phyloP scores from a whole-genome alignment of 768 basidiomycete genomes.

The Neoboletus magnificus region DNA sequence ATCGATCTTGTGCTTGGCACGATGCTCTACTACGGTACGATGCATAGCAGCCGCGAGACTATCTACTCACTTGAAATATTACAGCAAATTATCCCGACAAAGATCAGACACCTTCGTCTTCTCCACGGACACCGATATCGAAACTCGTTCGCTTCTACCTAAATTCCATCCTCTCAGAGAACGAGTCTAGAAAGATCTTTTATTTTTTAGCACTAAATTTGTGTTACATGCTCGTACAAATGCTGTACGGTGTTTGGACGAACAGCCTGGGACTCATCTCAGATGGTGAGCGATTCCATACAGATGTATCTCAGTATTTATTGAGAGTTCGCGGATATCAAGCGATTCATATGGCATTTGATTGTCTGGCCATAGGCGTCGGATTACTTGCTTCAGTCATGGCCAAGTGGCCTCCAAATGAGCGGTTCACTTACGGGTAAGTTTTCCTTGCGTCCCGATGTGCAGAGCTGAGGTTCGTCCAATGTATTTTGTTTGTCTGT shows the following conservation, averaged over 20 bases:
- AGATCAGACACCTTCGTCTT: slow-evolving; percentile 39
- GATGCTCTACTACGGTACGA: slow-evolving; percentile 64
- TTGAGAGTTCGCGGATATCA: slow-evolving; percentile 3
- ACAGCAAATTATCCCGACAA: slow-evolving; percentile 53
- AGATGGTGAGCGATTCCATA: slow-evolving; percentile 62
- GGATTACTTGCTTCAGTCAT: slow-evolving; percentile 96
- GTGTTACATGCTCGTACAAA: slow-evolving; percentile 95
- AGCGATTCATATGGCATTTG: slow-evolving; percentile 99
- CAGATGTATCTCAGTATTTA: not conserved
- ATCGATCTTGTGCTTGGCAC: slow-evolving; percentile 56
- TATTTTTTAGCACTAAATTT: slow-evolving; percentile 95
- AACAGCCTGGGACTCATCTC: slow-evolving; percentile 96
- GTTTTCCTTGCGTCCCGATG: slow-evolving; percentile 19
- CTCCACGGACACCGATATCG: slow-evolving; percentile 51
- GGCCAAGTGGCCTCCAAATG: slow-evolving; percentile 96
- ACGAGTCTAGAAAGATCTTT: slow-evolving; percentile 92
- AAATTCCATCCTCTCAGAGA: slow-evolving; percentile 87
- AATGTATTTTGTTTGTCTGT: not conserved
- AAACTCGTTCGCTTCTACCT: slow-evolving; percentile 66
- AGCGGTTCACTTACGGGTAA: slow-evolving; percentile 92
- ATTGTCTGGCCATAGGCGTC: slow-evolving; percentile 95
- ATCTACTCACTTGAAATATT: slow-evolving; percentile 6
- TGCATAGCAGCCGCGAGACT: not conserved
- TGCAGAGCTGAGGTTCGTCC: not conserved
- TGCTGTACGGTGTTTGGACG: slow-evolving; percentile 97